Conservation (phyloP, 768 basidiomycete species). For the Russula lepida region DNA sequence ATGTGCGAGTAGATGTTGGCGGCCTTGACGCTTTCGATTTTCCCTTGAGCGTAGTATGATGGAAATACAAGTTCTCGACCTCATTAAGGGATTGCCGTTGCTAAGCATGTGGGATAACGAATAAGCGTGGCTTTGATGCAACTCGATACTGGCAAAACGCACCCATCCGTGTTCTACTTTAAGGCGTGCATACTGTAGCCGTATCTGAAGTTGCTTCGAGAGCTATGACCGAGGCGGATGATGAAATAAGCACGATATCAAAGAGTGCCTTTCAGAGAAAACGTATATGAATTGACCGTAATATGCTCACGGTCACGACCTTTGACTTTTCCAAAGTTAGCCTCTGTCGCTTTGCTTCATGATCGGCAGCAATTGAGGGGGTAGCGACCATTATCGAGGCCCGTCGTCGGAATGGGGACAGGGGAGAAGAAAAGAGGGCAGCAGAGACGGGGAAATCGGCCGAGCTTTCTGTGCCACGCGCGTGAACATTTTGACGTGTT, state of each 20-base stretch:
- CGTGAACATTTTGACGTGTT: conserved; percentile 21
- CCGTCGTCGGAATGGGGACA: not conserved
- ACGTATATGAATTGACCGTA: not conserved
- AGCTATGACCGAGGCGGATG: conserved; percentile 34
- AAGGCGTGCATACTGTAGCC: conserved; percentile 64
- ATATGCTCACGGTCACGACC: conserved; percentile 42
- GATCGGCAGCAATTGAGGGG: not conserved
- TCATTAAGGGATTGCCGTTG: conserved; percentile 72
- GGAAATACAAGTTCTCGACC: conserved; percentile 74
- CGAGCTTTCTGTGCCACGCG: not conserved
- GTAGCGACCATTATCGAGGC: conserved; percentile 12
- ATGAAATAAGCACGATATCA: not conserved
- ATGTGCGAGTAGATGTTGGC: conserved; percentile 21
- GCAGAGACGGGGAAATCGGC: not conserved
- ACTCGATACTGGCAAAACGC: conserved; percentile 23
- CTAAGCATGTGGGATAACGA: conserved; percentile 28
- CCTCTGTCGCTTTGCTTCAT: conserved; percentile 35
- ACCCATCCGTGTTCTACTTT: conserved; percentile 80
- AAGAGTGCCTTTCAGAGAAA: not conserved
- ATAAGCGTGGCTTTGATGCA: not conserved
- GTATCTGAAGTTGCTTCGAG: conserved; percentile 60
- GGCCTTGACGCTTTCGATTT: conserved; percentile 22
- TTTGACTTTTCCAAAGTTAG: conserved; percentile 45
- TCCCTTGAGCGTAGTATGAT: conserved; percentile 45
- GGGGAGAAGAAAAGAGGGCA: not conserved